Base-by-base conservation (phyloP, 176 grass and related monocot species). In the Musa troglodytarum region DNA sequence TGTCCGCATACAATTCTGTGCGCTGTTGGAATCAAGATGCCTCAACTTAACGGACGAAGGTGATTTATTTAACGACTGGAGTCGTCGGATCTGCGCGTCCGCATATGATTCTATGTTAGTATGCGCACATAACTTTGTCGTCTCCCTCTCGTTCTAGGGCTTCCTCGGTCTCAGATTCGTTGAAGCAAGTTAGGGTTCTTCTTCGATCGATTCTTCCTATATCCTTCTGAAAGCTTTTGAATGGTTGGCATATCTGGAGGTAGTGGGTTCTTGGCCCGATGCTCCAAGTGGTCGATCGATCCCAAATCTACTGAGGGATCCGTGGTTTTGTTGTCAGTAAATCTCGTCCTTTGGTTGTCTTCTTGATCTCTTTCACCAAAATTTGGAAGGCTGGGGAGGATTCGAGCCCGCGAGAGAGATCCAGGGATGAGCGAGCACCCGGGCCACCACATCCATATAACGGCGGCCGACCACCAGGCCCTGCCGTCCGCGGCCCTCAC, bases 71-170 rank as follows among this genome's bases (percentile, higher is more conserved):
- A 17, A 61, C 6, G n/a, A n/a, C 57, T n/a, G 7, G 15, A 61
- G 57, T 61, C 57, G 57, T 61, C 57, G 57, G 57, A 61, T 61
- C 57, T 61, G 3, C 9, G 19, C 57, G 57, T n/a, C 57, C 57
- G 57, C 57, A 61, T 61, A 68, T 68, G 28, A 29, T 29, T 68
- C 24, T 34, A 43, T 68, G 65, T 68, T 11, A 16, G 15, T 34
- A 43, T 12, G 24, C 65, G 65, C 65, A 68, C 62, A 23, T 24
- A 64, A 23, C 10, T 64, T 23, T 64, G 10, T 64, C 62, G 2
- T 11, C 62, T 64, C 28, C 17, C 65, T 70, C 68, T 14, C 68
- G 17, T 51, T 70, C 68, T 70, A 70, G 68, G 67, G 68, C 51
- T 70, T 50, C 43, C 43, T 69, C 16, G 15, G 23, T 50, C 49